Percentiles rank a stretch among this genome's conserved stretches.
phyloP scores from a whole-genome alignment of 306 rosid genomes.

The Glycyrrhiza uralensis region DNA sequence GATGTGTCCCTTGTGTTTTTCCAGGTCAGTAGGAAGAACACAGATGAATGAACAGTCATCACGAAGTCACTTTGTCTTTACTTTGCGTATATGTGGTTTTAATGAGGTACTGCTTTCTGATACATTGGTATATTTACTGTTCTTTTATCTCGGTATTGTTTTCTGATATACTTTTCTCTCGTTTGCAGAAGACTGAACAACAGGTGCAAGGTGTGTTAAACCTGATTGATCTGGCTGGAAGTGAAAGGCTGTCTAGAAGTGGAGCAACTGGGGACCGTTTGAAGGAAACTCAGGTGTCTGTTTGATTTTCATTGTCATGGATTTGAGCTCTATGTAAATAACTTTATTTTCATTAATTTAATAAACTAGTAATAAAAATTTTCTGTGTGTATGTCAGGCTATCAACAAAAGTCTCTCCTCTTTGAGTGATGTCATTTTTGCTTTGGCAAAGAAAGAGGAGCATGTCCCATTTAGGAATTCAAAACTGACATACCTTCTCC shows the following conservation, averaged over 20 bases:
- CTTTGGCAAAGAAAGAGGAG: conserved; percentile 89
- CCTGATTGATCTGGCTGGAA: conserved; percentile 93
- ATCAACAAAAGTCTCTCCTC: conserved; percentile 85
- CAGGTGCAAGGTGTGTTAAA: conserved; percentile 92
- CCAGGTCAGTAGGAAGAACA: conserved; percentile 90
- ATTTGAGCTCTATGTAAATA: neutral
- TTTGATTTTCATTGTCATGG: neutral
- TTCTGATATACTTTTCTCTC: conserved; percentile 11
- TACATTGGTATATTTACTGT: neutral
- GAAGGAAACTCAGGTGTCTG: conserved; percentile 89
- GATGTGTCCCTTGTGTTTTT: conserved; percentile 18
- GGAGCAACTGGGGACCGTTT: conserved; percentile 93
- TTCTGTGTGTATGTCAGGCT: conserved; percentile 45
- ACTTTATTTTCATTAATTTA: neutral
- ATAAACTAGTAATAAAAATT: neutral
- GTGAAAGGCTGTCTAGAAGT: conserved; percentile 87
- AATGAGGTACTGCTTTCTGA: conserved; percentile 59
- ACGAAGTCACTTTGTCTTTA: conserved; percentile 89
- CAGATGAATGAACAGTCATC: conserved; percentile 98
- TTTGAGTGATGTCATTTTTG: conserved; percentile 83
- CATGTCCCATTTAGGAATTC: conserved; percentile 94
- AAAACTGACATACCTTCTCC: conserved; percentile 83
- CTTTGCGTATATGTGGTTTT: conserved; percentile 75
- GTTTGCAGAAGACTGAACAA: conserved; percentile 71
- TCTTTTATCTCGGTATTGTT: neutral